Conservation (phyloP, 345 rosid genomes). For the Ceriops tagal region DNA sequence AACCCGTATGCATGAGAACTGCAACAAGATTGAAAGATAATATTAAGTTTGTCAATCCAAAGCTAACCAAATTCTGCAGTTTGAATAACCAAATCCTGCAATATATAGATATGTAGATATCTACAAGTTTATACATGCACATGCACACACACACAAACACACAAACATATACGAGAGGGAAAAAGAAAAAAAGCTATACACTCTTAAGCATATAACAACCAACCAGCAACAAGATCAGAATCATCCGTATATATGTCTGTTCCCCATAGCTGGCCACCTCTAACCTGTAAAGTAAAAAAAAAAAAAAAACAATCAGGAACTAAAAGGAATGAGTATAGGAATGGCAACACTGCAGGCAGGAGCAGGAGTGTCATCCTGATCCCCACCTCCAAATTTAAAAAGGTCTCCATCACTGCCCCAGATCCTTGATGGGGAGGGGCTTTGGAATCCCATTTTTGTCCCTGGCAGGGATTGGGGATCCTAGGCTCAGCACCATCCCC, state of each 20-base stretch:
- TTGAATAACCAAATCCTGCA: no score
- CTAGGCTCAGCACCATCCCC: no score
- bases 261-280: slow-evolving; percentile 99
- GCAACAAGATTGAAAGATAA: slow-evolving; percentile 29
- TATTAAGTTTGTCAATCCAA: slow-evolving; percentile 4
- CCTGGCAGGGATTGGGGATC: no score
- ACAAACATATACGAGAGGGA: not conserved
- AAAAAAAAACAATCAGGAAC: not conserved
- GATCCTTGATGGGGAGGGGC: no score
- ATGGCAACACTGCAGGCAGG: no score
- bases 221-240: slow-evolving; percentile 99
- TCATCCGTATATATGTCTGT: slow-evolving; percentile 95
- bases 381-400: no score
- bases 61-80: slow-evolving; percentile 7
- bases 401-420: no score
- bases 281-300: slow-evolving; percentile 54
- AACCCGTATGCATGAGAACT: slow-evolving; percentile 99
- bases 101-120: no score
- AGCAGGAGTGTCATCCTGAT: no score
- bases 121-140: no score
- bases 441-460: no score
- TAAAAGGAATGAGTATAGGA: not conserved
- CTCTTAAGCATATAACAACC: slow-evolving; percentile 9
- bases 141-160: no score
- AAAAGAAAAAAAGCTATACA: not conserved